phyloP scores from a whole-genome alignment of 805 yeast species.

The Ogataea thermomethanolica region DNA sequence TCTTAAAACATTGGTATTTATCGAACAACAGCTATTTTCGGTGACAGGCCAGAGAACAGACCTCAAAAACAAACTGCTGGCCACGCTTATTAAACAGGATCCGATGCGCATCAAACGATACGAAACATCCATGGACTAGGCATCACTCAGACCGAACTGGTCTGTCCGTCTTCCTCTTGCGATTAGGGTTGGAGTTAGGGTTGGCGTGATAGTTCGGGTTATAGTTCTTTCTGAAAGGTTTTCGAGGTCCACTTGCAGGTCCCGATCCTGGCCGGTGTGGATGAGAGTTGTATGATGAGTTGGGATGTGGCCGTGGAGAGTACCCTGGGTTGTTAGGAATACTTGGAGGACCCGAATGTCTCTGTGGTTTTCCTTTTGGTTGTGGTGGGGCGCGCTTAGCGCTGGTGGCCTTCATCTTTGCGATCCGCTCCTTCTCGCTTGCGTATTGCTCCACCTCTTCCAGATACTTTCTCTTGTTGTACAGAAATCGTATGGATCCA shows the following conservation, averaged over 20 bases:
- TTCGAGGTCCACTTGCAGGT: neutral
- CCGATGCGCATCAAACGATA: conserved; percentile 66
- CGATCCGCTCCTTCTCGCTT: conserved; percentile 7
- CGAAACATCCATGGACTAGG: conserved; percentile 29
- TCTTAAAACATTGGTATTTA: conserved; percentile 52
- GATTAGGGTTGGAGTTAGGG: conserved; percentile 4
- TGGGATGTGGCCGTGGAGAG: conserved; percentile 1
- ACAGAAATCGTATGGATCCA: conserved; percentile 33
- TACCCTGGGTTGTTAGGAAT: neutral
- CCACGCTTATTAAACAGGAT: conserved; percentile 50
- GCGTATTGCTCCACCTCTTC: conserved; percentile 24
- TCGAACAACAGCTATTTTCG: conserved; percentile 35
- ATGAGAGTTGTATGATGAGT: neutral
- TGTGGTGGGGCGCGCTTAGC: neutral
- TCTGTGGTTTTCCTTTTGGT: neutral
- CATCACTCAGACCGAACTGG: neutral
- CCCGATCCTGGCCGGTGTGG: conserved; percentile 3
- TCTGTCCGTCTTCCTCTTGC: conserved; percentile 9
- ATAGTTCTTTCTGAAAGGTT: conserved; percentile 4
- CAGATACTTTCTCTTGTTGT: conserved; percentile 26
- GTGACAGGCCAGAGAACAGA: conserved; percentile 5
- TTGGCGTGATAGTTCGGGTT: neutral
- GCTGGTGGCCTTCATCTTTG: neutral
- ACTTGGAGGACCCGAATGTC: neutral
- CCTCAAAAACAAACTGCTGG: conserved; percentile 32